These are phyloP conservation scores for Leccinum disarticulatum DNA, from an alignment of 768 basidiomycete genomes.

Conservation along the genomic window DNA sequence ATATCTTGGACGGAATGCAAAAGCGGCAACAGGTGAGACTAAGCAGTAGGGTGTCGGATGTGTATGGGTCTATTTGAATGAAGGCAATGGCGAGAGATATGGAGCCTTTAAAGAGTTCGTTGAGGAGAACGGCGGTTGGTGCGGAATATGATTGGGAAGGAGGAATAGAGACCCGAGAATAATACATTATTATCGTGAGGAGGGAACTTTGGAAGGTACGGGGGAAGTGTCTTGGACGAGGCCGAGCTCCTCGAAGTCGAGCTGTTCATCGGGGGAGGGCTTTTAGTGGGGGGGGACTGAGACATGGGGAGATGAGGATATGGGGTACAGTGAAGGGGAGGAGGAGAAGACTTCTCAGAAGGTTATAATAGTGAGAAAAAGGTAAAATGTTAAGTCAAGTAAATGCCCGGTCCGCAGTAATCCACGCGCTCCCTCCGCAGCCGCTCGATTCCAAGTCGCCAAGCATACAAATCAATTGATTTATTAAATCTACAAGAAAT, in stretches of 20 bases:
- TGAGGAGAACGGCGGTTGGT: conserved; percentile 91
- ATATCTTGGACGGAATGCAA: conserved; percentile 37
- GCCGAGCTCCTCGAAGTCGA: conserved; percentile 47
- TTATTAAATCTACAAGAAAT: not conserved
- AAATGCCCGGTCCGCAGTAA: conserved; percentile 9
- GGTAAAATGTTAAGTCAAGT: too few relatives aligned
- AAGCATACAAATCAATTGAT: conserved; percentile 19
- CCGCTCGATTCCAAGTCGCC: not conserved
- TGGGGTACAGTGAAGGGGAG: conserved; percentile 30
- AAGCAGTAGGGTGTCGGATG: conserved; percentile 31
- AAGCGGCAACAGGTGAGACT: conserved; percentile 33
- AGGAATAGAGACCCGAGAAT: conserved; percentile 82
- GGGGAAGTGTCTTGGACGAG: conserved; percentile 38
- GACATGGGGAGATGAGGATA: conserved; percentile 24
- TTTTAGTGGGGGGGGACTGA: conserved; percentile 25
- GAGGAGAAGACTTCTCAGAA: not conserved
- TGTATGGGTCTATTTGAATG: conserved; percentile 48
- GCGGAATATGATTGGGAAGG: conserved; percentile 83
- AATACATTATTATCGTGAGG: conserved; percentile 93
- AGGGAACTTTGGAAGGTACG: conserved; percentile 82
- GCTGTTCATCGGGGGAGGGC: conserved; percentile 33
- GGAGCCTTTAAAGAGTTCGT: conserved; percentile 88
- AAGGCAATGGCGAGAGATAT: conserved; percentile 90
- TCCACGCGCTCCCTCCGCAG: conserved; percentile 21
- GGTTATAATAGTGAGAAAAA: not conserved